Evolutionary conservation across 176 grass and related monocot genomes (phyloP).

Genomic region (Alloteropsis semialata): DNA sequence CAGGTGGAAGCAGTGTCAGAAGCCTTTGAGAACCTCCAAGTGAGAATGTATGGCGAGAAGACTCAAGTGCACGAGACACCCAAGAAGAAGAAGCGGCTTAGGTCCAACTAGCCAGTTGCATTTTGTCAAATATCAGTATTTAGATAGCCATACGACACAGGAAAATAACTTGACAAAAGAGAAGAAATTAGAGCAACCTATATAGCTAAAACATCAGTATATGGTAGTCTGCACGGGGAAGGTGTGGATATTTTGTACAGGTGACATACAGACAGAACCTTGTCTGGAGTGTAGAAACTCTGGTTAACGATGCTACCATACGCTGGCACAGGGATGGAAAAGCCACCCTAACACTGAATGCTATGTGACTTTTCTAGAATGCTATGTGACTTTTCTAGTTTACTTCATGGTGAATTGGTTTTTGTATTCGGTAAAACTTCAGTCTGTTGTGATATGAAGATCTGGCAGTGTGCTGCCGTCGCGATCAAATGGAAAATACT

Average conservation of each 20-base stretch:
- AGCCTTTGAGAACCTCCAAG: constrained; percentile 89
- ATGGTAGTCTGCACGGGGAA: constrained; percentile 8
- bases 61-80: constrained; percentile 86
- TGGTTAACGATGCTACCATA: background rate
- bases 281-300: background rate
- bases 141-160: constrained; percentile 15
- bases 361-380: background rate
- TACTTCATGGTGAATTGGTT: no score
- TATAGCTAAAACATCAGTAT: background rate
- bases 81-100: constrained; percentile 67
- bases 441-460: no score
- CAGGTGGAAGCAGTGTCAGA: constrained; percentile 77
- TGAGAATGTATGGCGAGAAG: constrained; percentile 81
- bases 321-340: background rate
- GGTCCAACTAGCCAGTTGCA: background rate
- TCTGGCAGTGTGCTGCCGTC: no score
- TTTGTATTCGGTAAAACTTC: no score
- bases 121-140: constrained; percentile 15
- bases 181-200: background rate
- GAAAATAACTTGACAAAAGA: constrained; percentile 16
- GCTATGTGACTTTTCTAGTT: no score
- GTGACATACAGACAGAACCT: background rate
- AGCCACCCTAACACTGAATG: background rate
- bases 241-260: constrained; percentile 24
- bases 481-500: no score